Evolutionary conservation across 768 basidiomycete genomes (phyloP).

Genomic region (Termitomyces sp.): DNA sequence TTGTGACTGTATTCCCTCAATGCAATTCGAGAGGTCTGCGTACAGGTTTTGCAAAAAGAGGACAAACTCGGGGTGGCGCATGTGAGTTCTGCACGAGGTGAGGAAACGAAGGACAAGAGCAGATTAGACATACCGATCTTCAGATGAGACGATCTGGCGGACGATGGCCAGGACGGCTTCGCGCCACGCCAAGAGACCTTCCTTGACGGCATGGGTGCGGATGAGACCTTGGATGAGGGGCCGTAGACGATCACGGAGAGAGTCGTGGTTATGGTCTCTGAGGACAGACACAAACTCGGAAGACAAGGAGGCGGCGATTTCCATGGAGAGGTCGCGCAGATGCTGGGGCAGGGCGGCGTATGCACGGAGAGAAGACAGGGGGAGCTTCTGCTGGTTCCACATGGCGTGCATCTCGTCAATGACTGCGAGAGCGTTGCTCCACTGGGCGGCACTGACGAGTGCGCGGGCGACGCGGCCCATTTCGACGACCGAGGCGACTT

Average conservation of each 20-base stretch:
- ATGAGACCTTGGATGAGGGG: conserved; percentile 77
- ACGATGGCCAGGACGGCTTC: conserved; percentile 62
- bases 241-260: conserved; percentile 56
- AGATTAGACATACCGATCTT: not conserved
- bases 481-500: conserved; percentile 69
- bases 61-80: conserved; percentile 68
- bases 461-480: conserved; percentile 65
- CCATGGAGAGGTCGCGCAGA: conserved; percentile 61
- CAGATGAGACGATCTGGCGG: conserved; percentile 37
- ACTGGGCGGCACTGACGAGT: conserved; percentile 81
- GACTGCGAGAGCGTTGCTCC: conserved; percentile 77
- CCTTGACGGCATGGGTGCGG: conserved; percentile 64
- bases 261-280: conserved; percentile 42
- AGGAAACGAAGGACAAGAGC: conserved; percentile 10
- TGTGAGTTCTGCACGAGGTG: conserved; percentile 42
- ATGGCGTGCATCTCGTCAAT: conserved; percentile 62
- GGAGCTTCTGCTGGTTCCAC: conserved; percentile 40
- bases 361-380: conserved; percentile 64
- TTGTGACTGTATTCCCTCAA: conserved; percentile 66
- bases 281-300: conserved; percentile 72
- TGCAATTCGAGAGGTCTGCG: conserved; percentile 50
- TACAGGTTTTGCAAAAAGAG: conserved; percentile 57
- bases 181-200: conserved; percentile 64
- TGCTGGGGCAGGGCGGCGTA: conserved; percentile 73
- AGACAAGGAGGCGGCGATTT: conserved; percentile 74